Conservation (phyloP, 2,329 filamentous ascomycete species). For the Neocatenulostroma microsporum region DNA sequence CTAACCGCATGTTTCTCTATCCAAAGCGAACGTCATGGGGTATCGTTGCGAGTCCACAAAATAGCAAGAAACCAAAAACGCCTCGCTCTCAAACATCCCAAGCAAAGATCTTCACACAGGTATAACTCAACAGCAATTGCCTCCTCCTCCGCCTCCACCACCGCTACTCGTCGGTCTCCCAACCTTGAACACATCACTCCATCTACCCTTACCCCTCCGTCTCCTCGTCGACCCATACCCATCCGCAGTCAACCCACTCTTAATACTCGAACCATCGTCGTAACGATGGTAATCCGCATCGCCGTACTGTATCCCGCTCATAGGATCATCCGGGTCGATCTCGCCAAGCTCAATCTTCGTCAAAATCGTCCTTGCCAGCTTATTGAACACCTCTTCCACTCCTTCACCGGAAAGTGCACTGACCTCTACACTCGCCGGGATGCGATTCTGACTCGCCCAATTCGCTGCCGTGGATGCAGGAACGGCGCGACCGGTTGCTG, state of each 20-base stretch:
- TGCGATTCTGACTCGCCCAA: conserved; percentile 74
- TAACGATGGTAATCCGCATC: conserved; percentile 63
- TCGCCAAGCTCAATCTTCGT: conserved; percentile 97
- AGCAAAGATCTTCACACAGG: too few species aligned
- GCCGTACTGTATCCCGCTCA: conserved; percentile 94
- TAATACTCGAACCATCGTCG: conserved; percentile 61
- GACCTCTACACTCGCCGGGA: conserved; percentile 82
- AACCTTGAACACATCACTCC: conserved; percentile 72
- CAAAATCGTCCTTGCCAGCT: conserved; percentile 83
- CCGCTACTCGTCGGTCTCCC: conserved; percentile 49
- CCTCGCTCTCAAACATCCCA: too few species aligned
- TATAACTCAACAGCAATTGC: too few species aligned
- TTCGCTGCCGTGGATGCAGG: conserved; percentile 64
- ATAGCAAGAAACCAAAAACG: too few species aligned
- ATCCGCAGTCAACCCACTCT: conserved; percentile 55
- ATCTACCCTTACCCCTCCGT: conserved; percentile 47
- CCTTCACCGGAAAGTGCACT: conserved; percentile 82
- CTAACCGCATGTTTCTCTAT: too few species aligned
- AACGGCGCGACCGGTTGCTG: conserved; percentile 71
- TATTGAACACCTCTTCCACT: conserved; percentile 82
- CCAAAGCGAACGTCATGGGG: too few species aligned
- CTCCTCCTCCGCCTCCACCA: too few species aligned
- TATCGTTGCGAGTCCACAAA: too few species aligned
- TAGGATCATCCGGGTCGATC: conserved; percentile 92
- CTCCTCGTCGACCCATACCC: conserved; percentile 27